phyloP scores from a whole-genome alignment of 495 filamentous ascomycete genomes.

The Penicillium robsamsonii region DNA sequence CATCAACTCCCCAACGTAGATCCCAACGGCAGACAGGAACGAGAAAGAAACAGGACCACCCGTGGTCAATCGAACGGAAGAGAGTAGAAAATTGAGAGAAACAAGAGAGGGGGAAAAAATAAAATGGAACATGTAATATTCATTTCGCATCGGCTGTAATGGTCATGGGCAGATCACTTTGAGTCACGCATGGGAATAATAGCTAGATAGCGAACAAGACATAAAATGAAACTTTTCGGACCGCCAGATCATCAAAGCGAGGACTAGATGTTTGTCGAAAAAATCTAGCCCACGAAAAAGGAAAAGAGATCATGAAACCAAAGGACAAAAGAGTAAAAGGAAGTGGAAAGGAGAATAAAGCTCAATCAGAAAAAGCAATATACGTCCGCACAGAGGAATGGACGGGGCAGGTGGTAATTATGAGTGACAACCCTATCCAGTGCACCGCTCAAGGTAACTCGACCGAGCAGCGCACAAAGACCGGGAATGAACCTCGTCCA shows the following conservation, averaged over 20 bases:
- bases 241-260: constrained; percentile 40
- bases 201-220: constrained; percentile 35
- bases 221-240: constrained; percentile 45
- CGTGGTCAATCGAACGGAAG: constrained; percentile 14
- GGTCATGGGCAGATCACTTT: constrained; percentile 42
- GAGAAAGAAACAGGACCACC: constrained; percentile 16
- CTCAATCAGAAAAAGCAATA: constrained; percentile 24
- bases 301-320: constrained; percentile 29
- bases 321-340: constrained; percentile 17
- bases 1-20: constrained; percentile 17
- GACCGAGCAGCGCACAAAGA: not conserved
- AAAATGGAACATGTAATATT: constrained; percentile 29
- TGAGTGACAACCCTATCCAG: constrained; percentile 14
- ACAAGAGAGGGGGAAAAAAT: constrained; percentile 11
- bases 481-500: constrained; percentile 7
- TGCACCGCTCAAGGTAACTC: not conserved
- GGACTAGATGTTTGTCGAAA: constrained; percentile 36
- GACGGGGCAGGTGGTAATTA: constrained; percentile 16
- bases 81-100: constrained; percentile 4
- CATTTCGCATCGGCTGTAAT: constrained; percentile 43
- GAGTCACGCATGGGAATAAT: constrained; percentile 41
- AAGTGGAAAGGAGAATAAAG: constrained; percentile 17
- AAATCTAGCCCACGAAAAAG: constrained; percentile 33
- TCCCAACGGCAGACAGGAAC: constrained; percentile 21
- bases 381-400: constrained; percentile 14